These are phyloP conservation scores for Cadophora malorum DNA, from an alignment of 2,329 filamentous ascomycete species.

Conservation along the genomic window DNA sequence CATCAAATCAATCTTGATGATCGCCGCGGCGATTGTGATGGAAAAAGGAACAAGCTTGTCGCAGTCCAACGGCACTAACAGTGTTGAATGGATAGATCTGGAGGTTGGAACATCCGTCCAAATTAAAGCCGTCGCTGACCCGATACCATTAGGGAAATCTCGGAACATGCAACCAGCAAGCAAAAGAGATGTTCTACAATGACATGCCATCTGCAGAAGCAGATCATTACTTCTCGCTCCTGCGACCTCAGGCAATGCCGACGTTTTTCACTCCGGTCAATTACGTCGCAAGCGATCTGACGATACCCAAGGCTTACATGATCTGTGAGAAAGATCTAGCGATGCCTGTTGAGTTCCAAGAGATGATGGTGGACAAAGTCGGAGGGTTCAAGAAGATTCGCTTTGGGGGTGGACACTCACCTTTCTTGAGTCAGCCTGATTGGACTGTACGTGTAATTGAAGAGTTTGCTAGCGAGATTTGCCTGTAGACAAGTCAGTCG, in stretches of 20 bases:
- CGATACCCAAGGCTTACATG: constrained; percentile 15
- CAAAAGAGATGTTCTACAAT: constrained; percentile 8
- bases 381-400: constrained; percentile 21
- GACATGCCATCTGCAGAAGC: constrained; percentile 7
- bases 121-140: neutral
- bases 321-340: constrained; percentile 21
- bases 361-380: constrained; percentile 11
- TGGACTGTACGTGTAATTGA: constrained; percentile 22
- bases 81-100: neutral
- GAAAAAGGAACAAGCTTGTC: neutral
- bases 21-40: constrained; percentile 23
- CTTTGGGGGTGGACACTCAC: constrained; percentile 20
- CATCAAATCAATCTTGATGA: constrained; percentile 24
- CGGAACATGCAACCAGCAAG: neutral
- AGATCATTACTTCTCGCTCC: constrained; percentile 12
- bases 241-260: neutral
- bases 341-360: constrained; percentile 20
- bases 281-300: constrained; percentile 18
- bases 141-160: neutral
- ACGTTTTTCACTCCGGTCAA: constrained; percentile 16
- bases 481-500: neutral
- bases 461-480: constrained; percentile 12
- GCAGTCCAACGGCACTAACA: neutral
- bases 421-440: constrained; percentile 28
- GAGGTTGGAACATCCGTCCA: neutral